phyloP scores from a whole-genome alignment of 1,139 yeast species.

The Pichia sp. region DNA sequence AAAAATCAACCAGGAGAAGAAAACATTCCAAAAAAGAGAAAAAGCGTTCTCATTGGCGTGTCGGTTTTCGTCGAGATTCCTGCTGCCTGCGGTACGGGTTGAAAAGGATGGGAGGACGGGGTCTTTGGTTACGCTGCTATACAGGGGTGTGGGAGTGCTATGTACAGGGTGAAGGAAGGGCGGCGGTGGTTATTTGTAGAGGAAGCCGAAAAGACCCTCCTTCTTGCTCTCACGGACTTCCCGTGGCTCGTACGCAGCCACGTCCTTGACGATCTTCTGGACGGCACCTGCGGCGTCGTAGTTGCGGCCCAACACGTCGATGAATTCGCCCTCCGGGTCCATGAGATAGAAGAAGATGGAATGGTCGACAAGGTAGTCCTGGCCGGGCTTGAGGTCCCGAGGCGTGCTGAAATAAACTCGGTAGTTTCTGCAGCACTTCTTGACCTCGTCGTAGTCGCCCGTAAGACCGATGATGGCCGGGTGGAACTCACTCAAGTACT shows the following conservation, averaged over 20 bases:
- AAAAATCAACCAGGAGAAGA: not conserved
- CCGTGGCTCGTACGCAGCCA: constrained; percentile 71
- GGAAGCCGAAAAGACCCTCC: constrained; percentile 42
- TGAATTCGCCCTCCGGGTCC: constrained; percentile 95
- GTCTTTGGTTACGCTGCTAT: too few relatives aligned
- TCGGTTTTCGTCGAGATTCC: not conserved
- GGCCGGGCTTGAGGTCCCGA: constrained; percentile 87
- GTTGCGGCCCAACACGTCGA: constrained; percentile 91
- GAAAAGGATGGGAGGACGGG: not conserved
- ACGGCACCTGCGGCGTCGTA: constrained; percentile 76
- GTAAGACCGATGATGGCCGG: constrained; percentile 85
- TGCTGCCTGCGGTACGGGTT: not conserved
- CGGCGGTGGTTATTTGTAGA: constrained; percentile 27
- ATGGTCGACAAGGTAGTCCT: constrained; percentile 94
- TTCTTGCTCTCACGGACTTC: constrained; percentile 59
- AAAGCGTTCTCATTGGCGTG: constrained; percentile 1
- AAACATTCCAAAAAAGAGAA: not conserved
- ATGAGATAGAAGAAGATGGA: constrained; percentile 91
- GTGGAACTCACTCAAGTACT: constrained; percentile 82
- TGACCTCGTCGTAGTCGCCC: constrained; percentile 81
- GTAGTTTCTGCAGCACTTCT: constrained; percentile 77
- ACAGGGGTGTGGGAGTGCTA: too few relatives aligned
- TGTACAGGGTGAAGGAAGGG: too few relatives aligned
- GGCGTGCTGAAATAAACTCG: constrained; percentile 97
- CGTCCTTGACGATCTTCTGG: constrained; percentile 71